Evolutionary conservation across 345 rosid species (phyloP).

Genomic region (Salix dunnii): DNA sequence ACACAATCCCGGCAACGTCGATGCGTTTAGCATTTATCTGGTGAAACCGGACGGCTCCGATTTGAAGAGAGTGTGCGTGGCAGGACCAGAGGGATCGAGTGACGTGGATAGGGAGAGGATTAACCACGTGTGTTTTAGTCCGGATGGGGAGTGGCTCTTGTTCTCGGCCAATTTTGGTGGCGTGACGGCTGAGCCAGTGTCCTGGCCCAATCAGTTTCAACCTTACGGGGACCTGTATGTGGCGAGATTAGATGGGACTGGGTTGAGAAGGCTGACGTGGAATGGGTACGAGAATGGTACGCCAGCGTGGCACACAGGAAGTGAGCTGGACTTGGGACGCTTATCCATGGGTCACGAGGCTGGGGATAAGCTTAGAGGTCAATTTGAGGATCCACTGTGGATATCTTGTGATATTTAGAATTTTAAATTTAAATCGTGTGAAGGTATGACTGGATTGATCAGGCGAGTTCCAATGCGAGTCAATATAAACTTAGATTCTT

Average conservation of each 20-base stretch:
- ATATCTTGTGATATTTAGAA: slow-evolving; percentile 33
- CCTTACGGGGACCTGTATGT: slow-evolving; percentile 76
- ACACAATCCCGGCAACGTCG: slow-evolving; percentile 45
- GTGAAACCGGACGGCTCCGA: slow-evolving; percentile 67
- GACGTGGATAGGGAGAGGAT: slow-evolving; percentile 70
- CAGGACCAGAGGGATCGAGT: slow-evolving; percentile 46
- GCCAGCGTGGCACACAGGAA: slow-evolving; percentile 73
- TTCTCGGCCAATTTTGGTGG: slow-evolving; percentile 18
- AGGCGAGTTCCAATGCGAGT: fast-evolving
- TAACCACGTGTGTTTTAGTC: slow-evolving; percentile 71
- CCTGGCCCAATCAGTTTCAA: slow-evolving; percentile 77
- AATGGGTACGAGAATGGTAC: slow-evolving; percentile 63
- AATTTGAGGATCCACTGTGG: slow-evolving; percentile 58
- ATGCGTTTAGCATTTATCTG: slow-evolving; percentile 55
- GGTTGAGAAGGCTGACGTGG: background rate
- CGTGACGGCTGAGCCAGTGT: slow-evolving; percentile 64
- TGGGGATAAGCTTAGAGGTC: slow-evolving; percentile 32
- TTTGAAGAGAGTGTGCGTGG: slow-evolving; percentile 52
- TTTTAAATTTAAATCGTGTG: too few species aligned
- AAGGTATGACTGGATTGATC: fast-evolving
- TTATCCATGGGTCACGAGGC: too few species aligned
- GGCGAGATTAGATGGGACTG: slow-evolving; percentile 58
- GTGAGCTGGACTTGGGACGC: background rate
- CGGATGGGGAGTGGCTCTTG: slow-evolving; percentile 66
- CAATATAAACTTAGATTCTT: too few species aligned